These are phyloP conservation scores for Multifurca ochricompacta DNA, from an alignment of 768 basidiomycete species.

Conservation along the genomic window DNA sequence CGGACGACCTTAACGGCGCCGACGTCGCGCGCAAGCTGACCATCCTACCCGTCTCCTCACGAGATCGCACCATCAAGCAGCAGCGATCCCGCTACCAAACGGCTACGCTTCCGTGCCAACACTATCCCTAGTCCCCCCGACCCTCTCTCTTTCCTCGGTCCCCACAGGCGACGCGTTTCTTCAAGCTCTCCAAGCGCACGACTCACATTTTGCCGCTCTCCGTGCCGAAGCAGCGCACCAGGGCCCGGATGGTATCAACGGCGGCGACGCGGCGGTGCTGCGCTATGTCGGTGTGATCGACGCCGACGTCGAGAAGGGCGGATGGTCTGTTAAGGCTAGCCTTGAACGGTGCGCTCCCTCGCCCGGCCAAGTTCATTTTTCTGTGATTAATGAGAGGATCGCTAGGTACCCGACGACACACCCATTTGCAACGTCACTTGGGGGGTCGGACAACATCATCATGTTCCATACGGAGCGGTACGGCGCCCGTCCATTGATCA, in stretches of 20 bases:
- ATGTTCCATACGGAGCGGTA: slow-evolving; percentile 96
- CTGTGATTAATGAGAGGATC: background rate
- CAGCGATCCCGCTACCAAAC: slow-evolving; percentile 42
- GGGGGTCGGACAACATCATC: slow-evolving; percentile 96
- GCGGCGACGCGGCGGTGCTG: slow-evolving; percentile 66
- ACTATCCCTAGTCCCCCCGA: slow-evolving; percentile 74
- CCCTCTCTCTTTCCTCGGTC: slow-evolving; percentile 47
- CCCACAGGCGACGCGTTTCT: slow-evolving; percentile 79
- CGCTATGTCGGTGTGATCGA: slow-evolving; percentile 95
- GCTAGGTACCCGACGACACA: slow-evolving; percentile 79
- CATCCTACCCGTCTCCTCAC: slow-evolving; percentile 83
- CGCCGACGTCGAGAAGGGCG: slow-evolving; percentile 57
- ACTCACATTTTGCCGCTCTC: slow-evolving; percentile 66
- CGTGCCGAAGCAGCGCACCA: slow-evolving; percentile 61
- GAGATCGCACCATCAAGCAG: slow-evolving; percentile 29
- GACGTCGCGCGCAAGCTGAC: slow-evolving; percentile 97
- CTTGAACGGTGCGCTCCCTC: slow-evolving; percentile 63
- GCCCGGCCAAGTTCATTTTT: background rate
- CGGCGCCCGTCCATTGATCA: slow-evolving; percentile 76
- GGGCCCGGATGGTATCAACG: too few species aligned
- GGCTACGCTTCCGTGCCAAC: slow-evolving; percentile 80
- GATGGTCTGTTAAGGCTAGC: slow-evolving; percentile 63
- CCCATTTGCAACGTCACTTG: slow-evolving; percentile 92
- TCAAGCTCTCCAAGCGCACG: slow-evolving; percentile 69
- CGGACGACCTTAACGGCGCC: slow-evolving; percentile 92